Conservation (phyloP, 371 early-diverging fungal species). For the Smittium culicis region DNA sequence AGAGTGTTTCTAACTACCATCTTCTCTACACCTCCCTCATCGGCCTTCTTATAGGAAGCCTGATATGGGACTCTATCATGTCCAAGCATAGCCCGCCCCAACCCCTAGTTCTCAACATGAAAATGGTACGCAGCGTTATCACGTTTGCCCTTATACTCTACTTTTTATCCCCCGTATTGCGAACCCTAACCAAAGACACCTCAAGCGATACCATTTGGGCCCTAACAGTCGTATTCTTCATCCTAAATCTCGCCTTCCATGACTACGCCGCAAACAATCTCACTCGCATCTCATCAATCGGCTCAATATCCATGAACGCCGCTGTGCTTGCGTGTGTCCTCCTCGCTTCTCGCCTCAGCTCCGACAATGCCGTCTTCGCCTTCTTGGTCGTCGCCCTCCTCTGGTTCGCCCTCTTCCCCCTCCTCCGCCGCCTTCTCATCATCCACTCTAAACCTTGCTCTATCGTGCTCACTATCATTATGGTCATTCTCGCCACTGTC, state of each 20-base stretch:
- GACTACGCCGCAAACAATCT: constrained; percentile 57
- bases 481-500: constrained; percentile 43
- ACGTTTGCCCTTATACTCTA: constrained; percentile 64
- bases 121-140: constrained; percentile 53
- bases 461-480: constrained; percentile 40
- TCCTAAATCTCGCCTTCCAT: constrained; percentile 73
- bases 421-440: constrained; percentile 65
- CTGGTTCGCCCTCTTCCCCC: constrained; percentile 87
- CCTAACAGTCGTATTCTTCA: constrained; percentile 62
- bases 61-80: constrained; percentile 43
- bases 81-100: constrained; percentile 15
- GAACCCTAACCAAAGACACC: constrained; percentile 79
- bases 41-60: constrained; percentile 45
- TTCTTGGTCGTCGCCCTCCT: constrained; percentile 74
- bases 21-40: constrained; percentile 45
- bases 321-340: constrained; percentile 90
- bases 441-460: constrained; percentile 43
- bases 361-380: constrained; percentile 76
- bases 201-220: constrained; percentile 92
- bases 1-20: constrained; percentile 38
- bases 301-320: constrained; percentile 84
- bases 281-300: constrained; percentile 58
- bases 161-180: constrained; percentile 79
- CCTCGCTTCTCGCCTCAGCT: constrained; percentile 72
- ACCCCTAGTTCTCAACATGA: constrained; percentile 21